phyloP scores from a whole-genome alignment of 257 asterid species.

The Phtheirospermum japonicum region DNA sequence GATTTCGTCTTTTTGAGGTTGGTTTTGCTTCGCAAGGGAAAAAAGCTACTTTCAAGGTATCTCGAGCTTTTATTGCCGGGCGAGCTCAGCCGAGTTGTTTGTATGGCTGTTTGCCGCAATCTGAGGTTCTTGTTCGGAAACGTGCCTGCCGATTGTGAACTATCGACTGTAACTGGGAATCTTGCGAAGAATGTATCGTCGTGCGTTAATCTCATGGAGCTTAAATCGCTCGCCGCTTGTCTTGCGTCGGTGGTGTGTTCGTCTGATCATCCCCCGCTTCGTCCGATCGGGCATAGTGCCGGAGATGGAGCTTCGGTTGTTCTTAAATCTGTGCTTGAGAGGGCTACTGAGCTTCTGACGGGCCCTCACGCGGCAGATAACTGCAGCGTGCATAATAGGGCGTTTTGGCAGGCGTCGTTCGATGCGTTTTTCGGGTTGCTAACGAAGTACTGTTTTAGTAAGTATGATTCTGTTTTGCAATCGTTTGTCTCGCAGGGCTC shows the following conservation, averaged over 20 bases:
- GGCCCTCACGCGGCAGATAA: slow-evolving; percentile 50
- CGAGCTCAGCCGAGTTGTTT: slow-evolving; percentile 61
- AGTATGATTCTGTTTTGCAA: slow-evolving; percentile 58
- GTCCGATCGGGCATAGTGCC: slow-evolving; percentile 59
- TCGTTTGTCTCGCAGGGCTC: slow-evolving; percentile 45
- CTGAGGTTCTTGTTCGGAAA: slow-evolving; percentile 69
- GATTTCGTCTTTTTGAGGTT: slow-evolving; percentile 61
- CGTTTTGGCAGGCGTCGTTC: slow-evolving; percentile 82
- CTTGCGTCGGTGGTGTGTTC: slow-evolving; percentile 84
- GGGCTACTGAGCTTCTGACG: slow-evolving; percentile 67
- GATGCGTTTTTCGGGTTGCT: slow-evolving; percentile 68
- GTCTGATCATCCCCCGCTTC: slow-evolving; percentile 67
- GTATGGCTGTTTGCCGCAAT: slow-evolving; percentile 81
- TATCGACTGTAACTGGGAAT: slow-evolving; percentile 32
- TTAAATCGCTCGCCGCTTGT: slow-evolving; percentile 65
- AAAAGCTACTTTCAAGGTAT: slow-evolving; percentile 55
- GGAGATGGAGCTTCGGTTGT: slow-evolving; percentile 75
- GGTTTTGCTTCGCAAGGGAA: slow-evolving; percentile 68
- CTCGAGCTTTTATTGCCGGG: slow-evolving; percentile 58
- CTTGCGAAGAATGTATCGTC: slow-evolving; percentile 48
- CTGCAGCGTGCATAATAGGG: slow-evolving; percentile 48
- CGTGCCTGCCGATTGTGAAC: slow-evolving; percentile 40
- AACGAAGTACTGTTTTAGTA: slow-evolving; percentile 62
- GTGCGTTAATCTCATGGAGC: slow-evolving; percentile 51
- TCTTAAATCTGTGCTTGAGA: slow-evolving; percentile 65